A percentile compares a stretch with the other conserved stretches of the same genome.
Conservation (phyloP, 441 rosid species). For the Arabidopsis lyrata region DNA sequence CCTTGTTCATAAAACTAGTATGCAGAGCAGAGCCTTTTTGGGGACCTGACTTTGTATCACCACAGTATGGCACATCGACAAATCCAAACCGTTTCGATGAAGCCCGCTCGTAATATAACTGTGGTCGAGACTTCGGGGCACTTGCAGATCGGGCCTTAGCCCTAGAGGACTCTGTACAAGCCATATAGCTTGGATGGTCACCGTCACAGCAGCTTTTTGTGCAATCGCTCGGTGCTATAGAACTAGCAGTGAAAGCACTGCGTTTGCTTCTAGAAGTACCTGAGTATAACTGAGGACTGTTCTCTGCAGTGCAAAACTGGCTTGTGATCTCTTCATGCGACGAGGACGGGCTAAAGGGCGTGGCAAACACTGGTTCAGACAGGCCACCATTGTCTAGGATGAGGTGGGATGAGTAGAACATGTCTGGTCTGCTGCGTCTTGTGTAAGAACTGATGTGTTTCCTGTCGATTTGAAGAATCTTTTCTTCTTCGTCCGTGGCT, state of each 20-base stretch:
- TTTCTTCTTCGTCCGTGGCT: conserved; percentile 60
- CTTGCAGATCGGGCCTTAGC: conserved; percentile 83
- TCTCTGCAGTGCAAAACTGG: conserved; percentile 66
- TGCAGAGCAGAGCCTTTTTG: conserved; percentile 60
- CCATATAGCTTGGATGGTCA: conserved; percentile 91
- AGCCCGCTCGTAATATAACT: conserved; percentile 58
- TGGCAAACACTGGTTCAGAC: conserved; percentile 50
- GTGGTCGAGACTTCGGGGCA: conserved; percentile 85
- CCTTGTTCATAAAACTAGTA: conserved; percentile 73
- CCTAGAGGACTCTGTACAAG: conserved; percentile 83
- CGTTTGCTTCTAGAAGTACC: conserved; percentile 71
- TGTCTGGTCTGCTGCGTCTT: conserved; percentile 52
- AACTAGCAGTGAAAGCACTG: conserved; percentile 72
- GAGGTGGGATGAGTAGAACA: conserved; percentile 56
- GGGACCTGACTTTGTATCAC: conserved; percentile 56
- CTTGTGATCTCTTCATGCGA: conserved; percentile 57
- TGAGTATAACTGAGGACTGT: conserved; percentile 75
- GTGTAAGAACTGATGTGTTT: conserved; percentile 52
- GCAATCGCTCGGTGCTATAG: conserved; percentile 45
- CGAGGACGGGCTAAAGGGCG: conserved; percentile 61
- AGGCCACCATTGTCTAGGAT: conserved; percentile 48
- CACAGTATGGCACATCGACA: conserved; percentile 45
- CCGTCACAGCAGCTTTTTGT: conserved; percentile 71
- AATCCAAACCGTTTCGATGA: conserved; percentile 69
- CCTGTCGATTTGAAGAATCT: conserved; percentile 75